These are phyloP conservation scores for Epichloe coenophiala DNA, from an alignment of 2,329 filamentous ascomycete genomes.

Conservation along the genomic window DNA sequence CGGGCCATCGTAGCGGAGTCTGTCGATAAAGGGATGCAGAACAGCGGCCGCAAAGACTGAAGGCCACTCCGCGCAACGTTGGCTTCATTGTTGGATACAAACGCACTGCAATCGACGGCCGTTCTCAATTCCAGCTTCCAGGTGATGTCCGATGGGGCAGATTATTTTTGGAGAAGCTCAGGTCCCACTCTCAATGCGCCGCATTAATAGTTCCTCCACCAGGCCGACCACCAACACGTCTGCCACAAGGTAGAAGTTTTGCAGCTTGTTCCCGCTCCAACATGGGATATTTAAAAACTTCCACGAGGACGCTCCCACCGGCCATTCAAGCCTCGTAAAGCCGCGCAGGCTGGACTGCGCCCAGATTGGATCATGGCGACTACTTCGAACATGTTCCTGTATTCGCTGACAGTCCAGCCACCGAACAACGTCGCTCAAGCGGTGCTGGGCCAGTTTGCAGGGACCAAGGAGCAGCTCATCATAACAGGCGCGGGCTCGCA, in stretches of 20 bases:
- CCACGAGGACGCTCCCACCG: constrained; percentile 10
- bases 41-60: constrained; percentile 27
- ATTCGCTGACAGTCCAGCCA: constrained; percentile 89
- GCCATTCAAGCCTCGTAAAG: constrained; percentile 18
- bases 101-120: neutral
- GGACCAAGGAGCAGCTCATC: constrained; percentile 96
- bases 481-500: constrained; percentile 85
- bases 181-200: constrained; percentile 15
- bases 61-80: constrained; percentile 25
- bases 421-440: constrained; percentile 83
- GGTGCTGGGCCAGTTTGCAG: constrained; percentile 86
- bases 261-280: constrained; percentile 14
- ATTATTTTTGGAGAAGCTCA: constrained; percentile 16
- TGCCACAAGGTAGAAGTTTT: constrained; percentile 16
- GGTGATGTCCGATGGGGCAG: neutral
- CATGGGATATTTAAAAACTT: constrained; percentile 6
- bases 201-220: constrained; percentile 24
- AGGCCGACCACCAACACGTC: constrained; percentile 8
- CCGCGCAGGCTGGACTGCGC: constrained; percentile 39
- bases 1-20: constrained; percentile 10
- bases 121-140: neutral
- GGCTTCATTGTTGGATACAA: constrained; percentile 22
- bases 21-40: constrained; percentile 21
- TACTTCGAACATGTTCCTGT: constrained; percentile 97
- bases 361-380: constrained; percentile 65